Percentiles rank a stretch among this genome's conserved stretches.
These are phyloP conservation scores for Medicago ruthenica DNA, from an alignment of 306 rosid genomes.

Conservation along the genomic window DNA sequence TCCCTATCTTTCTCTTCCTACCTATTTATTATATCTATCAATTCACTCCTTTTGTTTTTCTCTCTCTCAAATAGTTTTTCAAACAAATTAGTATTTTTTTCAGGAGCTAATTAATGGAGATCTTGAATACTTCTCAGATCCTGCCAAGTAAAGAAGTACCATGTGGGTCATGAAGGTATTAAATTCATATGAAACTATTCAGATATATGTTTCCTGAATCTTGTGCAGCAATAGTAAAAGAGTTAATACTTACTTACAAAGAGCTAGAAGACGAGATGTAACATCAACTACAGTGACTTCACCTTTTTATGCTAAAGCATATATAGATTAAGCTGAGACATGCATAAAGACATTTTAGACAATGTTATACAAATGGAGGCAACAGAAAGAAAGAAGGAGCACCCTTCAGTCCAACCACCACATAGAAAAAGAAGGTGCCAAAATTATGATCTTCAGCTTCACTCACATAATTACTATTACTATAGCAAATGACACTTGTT, in stretches of 20 bases:
- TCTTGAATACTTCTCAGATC: background rate
- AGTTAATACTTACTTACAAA: constrained; percentile 47
- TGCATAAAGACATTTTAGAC: constrained; percentile 14
- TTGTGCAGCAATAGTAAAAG: constrained; percentile 25
- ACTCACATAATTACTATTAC: background rate
- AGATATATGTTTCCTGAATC: constrained; percentile 37
- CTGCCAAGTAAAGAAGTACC: constrained; percentile 23
- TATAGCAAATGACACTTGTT: no score
- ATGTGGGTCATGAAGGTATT: constrained; percentile 25
- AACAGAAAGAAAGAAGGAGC: constrained; percentile 55
- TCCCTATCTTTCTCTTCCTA: no score
- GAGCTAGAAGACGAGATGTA: constrained; percentile 32
- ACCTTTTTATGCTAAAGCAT: constrained; percentile 27
- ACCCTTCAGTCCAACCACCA: constrained; percentile 57
- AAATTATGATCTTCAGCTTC: background rate
- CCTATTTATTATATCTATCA: no score
- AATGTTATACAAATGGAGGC: constrained; percentile 34
- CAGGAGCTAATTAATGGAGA: no score
- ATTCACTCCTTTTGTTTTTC: no score
- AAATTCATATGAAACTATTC: constrained; percentile 43
- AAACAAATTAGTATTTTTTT: no score
- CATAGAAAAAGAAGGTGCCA: background rate
- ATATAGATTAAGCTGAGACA: constrained; percentile 36
- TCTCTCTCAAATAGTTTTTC: no score
- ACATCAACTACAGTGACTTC: constrained; percentile 31